These are phyloP conservation scores for Diaporthe destruens DNA, from an alignment of 2,329 filamentous ascomycete genomes.

Conservation along the genomic window DNA sequence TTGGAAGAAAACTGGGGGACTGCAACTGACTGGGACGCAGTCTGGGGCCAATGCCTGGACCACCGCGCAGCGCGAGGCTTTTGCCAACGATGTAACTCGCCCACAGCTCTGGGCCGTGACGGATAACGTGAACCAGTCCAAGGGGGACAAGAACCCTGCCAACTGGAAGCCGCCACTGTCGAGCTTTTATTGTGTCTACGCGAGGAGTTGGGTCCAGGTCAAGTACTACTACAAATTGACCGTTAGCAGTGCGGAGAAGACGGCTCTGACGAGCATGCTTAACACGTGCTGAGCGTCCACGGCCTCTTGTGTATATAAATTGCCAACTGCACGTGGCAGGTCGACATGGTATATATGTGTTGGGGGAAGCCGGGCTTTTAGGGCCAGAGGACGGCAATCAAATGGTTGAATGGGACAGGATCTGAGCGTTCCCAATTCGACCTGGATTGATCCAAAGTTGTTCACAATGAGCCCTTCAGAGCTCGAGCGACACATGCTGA, in stretches of 20 bases:
- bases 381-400: not conserved
- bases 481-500: not conserved
- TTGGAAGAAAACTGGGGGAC: not conserved
- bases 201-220: slow-evolving; percentile 81
- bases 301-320: not conserved
- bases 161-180: slow-evolving; percentile 79
- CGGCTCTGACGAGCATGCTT: slow-evolving; percentile 74
- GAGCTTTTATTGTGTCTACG: slow-evolving; percentile 83
- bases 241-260: slow-evolving; percentile 79
- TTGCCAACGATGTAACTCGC: slow-evolving; percentile 81
- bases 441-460: not conserved
- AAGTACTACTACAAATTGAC: slow-evolving; percentile 79
- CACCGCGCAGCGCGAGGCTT: slow-evolving; percentile 72
- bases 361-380: not conserved
- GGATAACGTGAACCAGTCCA: slow-evolving; percentile 78
- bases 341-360: not conserved
- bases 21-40: slow-evolving; percentile 50
- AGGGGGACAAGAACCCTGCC: slow-evolving; percentile 81
- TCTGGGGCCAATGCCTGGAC: slow-evolving; percentile 82
- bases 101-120: slow-evolving; percentile 87
- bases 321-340: not conserved
- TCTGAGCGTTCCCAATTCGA: not conserved
- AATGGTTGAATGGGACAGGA: not conserved
- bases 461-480: not conserved
- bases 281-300: slow-evolving; percentile 64